These are phyloP conservation scores for Coleophoma crateriformis DNA, from an alignment of 2,329 filamentous ascomycete genomes.

Conservation along the genomic window DNA sequence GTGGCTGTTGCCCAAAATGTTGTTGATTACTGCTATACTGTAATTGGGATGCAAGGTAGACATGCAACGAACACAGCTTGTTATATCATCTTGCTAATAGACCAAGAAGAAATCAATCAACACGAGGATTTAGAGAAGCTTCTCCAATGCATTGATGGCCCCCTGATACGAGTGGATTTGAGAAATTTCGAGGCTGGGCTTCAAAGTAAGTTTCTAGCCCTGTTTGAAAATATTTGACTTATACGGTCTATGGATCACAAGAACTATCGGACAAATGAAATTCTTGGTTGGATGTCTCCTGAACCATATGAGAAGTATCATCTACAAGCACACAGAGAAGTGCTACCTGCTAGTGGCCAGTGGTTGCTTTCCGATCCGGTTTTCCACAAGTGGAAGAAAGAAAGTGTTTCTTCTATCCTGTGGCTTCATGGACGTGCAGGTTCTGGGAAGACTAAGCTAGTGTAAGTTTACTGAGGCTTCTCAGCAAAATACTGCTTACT, in stretches of 20 bases:
- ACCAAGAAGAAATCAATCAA: neutral
- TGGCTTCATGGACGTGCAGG: constrained; percentile 29
- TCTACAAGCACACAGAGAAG: constrained; percentile 4
- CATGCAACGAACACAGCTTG: neutral
- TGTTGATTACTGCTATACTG: neutral
- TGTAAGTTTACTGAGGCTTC: constrained; percentile 1
- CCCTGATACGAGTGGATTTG: neutral
- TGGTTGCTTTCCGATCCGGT: constrained; percentile 16
- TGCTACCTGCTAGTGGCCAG: constrained; percentile 14
- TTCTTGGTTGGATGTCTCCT: constrained; percentile 3
- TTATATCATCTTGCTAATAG: neutral
- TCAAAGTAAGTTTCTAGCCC: neutral
- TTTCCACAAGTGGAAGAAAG: constrained; percentile 23
- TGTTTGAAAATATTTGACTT: neutral
- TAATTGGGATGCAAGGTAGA: neutral
- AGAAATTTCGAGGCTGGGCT: neutral
- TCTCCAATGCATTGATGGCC: neutral
- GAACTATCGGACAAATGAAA: neutral
- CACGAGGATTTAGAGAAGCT: neutral
- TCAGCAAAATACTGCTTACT: neutral
- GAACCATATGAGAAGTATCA: constrained; percentile 1
- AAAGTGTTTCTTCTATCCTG: constrained; percentile 25
- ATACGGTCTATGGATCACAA: neutral
- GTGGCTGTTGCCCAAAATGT: neutral
- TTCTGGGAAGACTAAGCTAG: constrained; percentile 27